Conservation (phyloP, 2,329 filamentous ascomycete species). For the Aspergillus sclerotialis region DNA sequence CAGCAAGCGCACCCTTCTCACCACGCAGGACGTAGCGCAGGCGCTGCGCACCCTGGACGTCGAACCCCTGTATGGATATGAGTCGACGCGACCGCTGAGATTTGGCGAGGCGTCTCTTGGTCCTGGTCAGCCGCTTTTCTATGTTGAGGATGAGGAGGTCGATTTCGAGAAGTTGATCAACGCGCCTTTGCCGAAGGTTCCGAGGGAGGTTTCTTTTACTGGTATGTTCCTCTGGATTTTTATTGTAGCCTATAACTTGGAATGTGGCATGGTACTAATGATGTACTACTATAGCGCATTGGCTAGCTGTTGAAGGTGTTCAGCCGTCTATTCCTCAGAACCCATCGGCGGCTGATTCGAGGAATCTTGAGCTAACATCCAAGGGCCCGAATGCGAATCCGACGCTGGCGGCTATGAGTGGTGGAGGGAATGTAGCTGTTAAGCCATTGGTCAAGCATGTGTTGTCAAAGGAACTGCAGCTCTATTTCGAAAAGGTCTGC, state of each 20-base stretch:
- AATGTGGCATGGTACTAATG: too few species aligned
- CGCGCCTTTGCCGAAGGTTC: slow-evolving; percentile 87
- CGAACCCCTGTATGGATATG: slow-evolving; percentile 93
- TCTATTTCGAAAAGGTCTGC: slow-evolving; percentile 96
- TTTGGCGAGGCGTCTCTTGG: slow-evolving; percentile 93
- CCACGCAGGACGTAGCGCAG: slow-evolving; percentile 81
- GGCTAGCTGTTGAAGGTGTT: slow-evolving; percentile 95
- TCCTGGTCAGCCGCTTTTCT: slow-evolving; percentile 89
- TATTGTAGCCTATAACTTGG: slow-evolving; percentile 2
- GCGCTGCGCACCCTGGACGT: slow-evolving; percentile 82
- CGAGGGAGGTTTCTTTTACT: slow-evolving; percentile 85
- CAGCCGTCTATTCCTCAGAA: slow-evolving; percentile 96
- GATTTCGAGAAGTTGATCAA: slow-evolving; percentile 99
- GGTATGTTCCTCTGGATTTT: slow-evolving; percentile 46
- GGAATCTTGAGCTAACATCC: slow-evolving; percentile 75
- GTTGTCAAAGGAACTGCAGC: slow-evolving; percentile 87
- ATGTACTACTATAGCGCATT: slow-evolving; percentile 89
- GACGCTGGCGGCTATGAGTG: slow-evolving; percentile 72
- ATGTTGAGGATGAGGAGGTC: slow-evolving; percentile 96
- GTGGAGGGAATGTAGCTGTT: slow-evolving; percentile 74
- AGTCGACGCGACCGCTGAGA: slow-evolving; percentile 77
- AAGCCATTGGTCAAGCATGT: slow-evolving; percentile 94
- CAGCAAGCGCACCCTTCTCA: slow-evolving; percentile 75
- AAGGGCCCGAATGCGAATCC: slow-evolving; percentile 87
- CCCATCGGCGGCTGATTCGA: slow-evolving; percentile 75